Conservation (phyloP, 768 basidiomycete species). For the Russula foetens region DNA sequence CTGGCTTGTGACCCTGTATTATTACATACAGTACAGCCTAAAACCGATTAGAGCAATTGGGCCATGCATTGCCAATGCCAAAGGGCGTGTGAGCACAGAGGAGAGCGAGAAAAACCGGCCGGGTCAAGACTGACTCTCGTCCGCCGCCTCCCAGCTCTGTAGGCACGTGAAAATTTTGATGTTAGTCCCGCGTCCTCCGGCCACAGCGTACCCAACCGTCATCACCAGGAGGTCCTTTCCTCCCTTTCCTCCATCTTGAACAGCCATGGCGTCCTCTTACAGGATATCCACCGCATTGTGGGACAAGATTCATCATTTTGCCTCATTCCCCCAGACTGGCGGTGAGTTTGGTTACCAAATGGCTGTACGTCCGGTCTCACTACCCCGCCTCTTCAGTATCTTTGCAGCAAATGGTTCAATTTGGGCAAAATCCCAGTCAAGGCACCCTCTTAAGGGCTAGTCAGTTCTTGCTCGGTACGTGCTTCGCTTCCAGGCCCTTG, state of each 20-base stretch:
- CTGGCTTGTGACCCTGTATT: too few species aligned
- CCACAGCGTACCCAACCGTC: not conserved
- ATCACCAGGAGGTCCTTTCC: not conserved
- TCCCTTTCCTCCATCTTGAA: not conserved
- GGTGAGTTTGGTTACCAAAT: conserved; percentile 37
- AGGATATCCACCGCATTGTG: conserved; percentile 72
- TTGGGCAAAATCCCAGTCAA: conserved; percentile 92
- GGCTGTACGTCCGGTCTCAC: not conserved
- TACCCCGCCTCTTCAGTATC: conserved; percentile 52
- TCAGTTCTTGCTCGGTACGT: conserved; percentile 74
- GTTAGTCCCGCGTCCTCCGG: not conserved
- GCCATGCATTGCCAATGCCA: too few species aligned
- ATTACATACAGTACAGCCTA: too few species aligned
- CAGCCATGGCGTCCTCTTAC: conserved; percentile 39
- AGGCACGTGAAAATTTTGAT: conserved; percentile 7
- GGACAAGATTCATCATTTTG: conserved; percentile 88
- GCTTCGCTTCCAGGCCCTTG: conserved; percentile 7
- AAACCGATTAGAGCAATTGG: too few species aligned
- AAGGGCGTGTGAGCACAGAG: too few species aligned
- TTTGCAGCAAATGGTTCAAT: conserved; percentile 94
- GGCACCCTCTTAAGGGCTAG: conserved; percentile 90
- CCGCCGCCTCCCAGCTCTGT: not conserved
- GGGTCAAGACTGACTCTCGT: too few species aligned
- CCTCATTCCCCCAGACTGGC: conserved; percentile 88
- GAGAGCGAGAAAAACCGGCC: too few species aligned